These are phyloP conservation scores for Pseudogymnoascus sp. DNA, from an alignment of 2,329 filamentous ascomycete genomes.

Conservation along the genomic window DNA sequence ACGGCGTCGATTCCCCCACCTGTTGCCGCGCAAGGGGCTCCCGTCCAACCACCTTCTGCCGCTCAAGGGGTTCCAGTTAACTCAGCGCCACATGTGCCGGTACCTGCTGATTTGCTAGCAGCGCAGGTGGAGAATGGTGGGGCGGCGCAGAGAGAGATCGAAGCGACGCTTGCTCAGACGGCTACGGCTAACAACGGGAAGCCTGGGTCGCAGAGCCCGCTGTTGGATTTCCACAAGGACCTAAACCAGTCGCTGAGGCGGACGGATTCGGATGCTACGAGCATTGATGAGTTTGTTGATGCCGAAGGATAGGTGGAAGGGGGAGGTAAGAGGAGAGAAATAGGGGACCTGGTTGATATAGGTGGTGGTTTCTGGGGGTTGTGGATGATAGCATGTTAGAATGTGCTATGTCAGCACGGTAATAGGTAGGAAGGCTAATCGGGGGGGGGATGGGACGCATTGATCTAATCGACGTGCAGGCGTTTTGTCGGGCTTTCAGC, in stretches of 20 bases:
- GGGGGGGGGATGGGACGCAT: background rate
- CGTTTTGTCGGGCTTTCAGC: slow-evolving; percentile 6
- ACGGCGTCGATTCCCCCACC: background rate
- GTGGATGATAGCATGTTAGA: slow-evolving; percentile 3
- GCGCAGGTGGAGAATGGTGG: slow-evolving; percentile 23
- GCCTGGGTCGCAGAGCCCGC: slow-evolving; percentile 4
- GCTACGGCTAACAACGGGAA: slow-evolving; percentile 11
- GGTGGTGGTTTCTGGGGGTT: background rate
- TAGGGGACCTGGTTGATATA: background rate
- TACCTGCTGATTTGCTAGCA: slow-evolving; percentile 18
- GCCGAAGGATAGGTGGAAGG: slow-evolving; percentile 21
- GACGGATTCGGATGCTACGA: slow-evolving; percentile 13
- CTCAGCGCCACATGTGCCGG: slow-evolving; percentile 15
- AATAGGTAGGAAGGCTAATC: slow-evolving; percentile 5
- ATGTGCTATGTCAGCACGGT: slow-evolving; percentile 3
- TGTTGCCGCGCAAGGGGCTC: background rate
- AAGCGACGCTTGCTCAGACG: slow-evolving; percentile 23
- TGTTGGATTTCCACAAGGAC: slow-evolving; percentile 49
- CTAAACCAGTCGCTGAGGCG: slow-evolving; percentile 43
- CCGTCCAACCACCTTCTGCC: background rate
- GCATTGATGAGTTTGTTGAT: slow-evolving; percentile 30
- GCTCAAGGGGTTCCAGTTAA: too few relatives aligned
- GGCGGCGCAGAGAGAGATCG: slow-evolving; percentile 25
- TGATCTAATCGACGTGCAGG: slow-evolving; percentile 7
- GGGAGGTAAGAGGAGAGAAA: background rate